These are phyloP conservation scores for Vitis labrusca DNA, from an alignment of 164 flowering plant species.

Conservation along the genomic window DNA sequence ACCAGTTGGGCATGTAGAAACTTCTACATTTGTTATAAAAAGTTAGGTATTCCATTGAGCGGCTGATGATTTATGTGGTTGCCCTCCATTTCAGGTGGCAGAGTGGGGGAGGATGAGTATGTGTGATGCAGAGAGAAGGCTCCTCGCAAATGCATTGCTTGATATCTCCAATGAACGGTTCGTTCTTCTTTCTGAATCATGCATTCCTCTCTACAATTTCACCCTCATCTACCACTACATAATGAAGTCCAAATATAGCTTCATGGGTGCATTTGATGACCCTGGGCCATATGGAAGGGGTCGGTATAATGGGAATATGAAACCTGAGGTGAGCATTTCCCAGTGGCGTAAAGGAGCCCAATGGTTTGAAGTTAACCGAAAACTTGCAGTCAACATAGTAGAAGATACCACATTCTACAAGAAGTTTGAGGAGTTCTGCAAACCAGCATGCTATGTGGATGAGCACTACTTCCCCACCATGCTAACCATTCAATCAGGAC, in stretches of 20 bases:
- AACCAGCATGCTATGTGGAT: constrained; percentile 43
- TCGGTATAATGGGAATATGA: constrained; percentile 37
- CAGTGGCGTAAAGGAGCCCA: constrained; percentile 54
- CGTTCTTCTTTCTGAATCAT: constrained; percentile 44
- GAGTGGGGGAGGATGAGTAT: constrained; percentile 55
- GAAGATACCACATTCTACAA: constrained; percentile 34
- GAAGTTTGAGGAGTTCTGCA: constrained; percentile 31
- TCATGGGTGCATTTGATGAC: constrained; percentile 45
- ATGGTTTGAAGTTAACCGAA: constrained; percentile 48
- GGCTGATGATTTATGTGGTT: neutral
- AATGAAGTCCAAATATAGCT: constrained; percentile 33
- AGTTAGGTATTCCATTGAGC: neutral
- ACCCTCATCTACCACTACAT: constrained; percentile 31
- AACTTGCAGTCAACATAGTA: constrained; percentile 34
- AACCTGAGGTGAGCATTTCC: constrained; percentile 35
- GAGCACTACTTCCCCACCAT: constrained; percentile 55
- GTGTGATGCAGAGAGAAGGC: constrained; percentile 52
- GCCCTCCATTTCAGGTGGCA: constrained; percentile 21
- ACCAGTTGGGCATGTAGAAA: neutral
- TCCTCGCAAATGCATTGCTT: constrained; percentile 49
- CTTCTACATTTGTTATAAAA: neutral
- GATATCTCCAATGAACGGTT: constrained; percentile 47
- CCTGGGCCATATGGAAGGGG: constrained; percentile 49
- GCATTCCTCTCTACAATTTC: constrained; percentile 51
- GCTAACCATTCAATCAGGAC: constrained; percentile 28